Conservation (phyloP, 768 basidiomycete genomes). For the Lactifluus subvellereus region DNA sequence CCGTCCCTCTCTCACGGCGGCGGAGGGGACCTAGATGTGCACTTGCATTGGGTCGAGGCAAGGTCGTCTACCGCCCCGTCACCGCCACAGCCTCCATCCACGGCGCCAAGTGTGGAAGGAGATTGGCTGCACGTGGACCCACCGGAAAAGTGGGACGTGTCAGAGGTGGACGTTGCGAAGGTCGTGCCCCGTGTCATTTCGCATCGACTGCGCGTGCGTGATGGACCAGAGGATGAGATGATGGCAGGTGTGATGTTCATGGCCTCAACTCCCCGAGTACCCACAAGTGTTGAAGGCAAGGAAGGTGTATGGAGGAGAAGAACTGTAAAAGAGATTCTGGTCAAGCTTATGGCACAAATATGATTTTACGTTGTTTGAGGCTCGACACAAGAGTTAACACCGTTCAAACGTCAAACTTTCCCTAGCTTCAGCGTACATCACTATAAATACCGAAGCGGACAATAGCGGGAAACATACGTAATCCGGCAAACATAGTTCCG, state of each 20-base stretch:
- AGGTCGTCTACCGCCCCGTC: neutral
- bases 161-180: constrained; percentile 69
- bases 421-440: no score
- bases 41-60: constrained; percentile 7
- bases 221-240: constrained; percentile 65
- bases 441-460: no score
- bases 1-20: neutral
- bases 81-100: neutral
- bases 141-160: constrained; percentile 46
- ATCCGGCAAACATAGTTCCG: no score
- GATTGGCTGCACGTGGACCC: constrained; percentile 25
- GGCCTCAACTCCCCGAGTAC: constrained; percentile 33
- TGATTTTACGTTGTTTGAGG: constrained; percentile 20
- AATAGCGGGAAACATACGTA: no score
- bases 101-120: neutral
- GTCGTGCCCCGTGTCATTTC: constrained; percentile 68
- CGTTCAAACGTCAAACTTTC: no score
- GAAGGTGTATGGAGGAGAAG: constrained; percentile 35
- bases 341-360: constrained; percentile 51
- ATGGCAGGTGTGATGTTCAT: constrained; percentile 58
- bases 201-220: constrained; percentile 66
- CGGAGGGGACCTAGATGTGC: neutral
- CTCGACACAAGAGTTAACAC: neutral
- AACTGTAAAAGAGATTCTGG: constrained; percentile 63
- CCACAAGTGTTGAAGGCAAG: constrained; percentile 20